These are phyloP conservation scores for Ceratocystis destructans DNA, from an alignment of 2,329 filamentous ascomycete species.

Conservation along the genomic window DNA sequence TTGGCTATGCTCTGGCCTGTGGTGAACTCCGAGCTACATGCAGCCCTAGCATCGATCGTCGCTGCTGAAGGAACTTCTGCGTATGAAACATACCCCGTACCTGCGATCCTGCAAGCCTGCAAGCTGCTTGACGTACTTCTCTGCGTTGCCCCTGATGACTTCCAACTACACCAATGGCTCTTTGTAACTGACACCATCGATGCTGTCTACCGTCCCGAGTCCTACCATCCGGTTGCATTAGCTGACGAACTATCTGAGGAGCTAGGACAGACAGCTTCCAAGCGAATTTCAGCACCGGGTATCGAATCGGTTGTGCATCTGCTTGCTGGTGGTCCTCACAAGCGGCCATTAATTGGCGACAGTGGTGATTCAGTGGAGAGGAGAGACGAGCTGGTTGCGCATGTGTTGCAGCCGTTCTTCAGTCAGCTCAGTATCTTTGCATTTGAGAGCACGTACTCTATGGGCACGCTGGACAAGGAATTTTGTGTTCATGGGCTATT, in stretches of 20 bases:
- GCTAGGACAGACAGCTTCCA: constrained; percentile 37
- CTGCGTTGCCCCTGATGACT: constrained; percentile 79
- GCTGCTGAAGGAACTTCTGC: constrained; percentile 49
- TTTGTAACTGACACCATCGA: constrained; percentile 96
- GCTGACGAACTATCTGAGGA: constrained; percentile 75
- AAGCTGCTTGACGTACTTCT: constrained; percentile 87
- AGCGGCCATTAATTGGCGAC: constrained; percentile 37
- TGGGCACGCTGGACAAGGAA: constrained; percentile 55
- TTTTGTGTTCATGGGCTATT: constrained; percentile 51
- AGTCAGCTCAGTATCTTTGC: constrained; percentile 81
- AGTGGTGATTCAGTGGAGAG: constrained; percentile 44
- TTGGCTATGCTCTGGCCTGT: constrained; percentile 80
- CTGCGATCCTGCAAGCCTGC: constrained; percentile 74
- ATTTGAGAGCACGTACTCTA: constrained; percentile 85
- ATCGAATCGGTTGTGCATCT: constrained; percentile 26
- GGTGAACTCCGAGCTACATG: constrained; percentile 72
- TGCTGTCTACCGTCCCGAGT: constrained; percentile 68
- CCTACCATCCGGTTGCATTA: constrained; percentile 57
- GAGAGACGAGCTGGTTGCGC: constrained; percentile 56
- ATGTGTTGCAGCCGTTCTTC: constrained; percentile 76
- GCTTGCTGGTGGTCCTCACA: constrained; percentile 27
- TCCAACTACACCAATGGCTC: constrained; percentile 96
- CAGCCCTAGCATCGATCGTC: constrained; percentile 60
- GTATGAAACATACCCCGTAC: constrained; percentile 61
- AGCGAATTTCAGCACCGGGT: constrained; percentile 24